These are phyloP conservation scores for Termitomyces sp. DNA, from an alignment of 768 basidiomycete species.

Conservation along the genomic window DNA sequence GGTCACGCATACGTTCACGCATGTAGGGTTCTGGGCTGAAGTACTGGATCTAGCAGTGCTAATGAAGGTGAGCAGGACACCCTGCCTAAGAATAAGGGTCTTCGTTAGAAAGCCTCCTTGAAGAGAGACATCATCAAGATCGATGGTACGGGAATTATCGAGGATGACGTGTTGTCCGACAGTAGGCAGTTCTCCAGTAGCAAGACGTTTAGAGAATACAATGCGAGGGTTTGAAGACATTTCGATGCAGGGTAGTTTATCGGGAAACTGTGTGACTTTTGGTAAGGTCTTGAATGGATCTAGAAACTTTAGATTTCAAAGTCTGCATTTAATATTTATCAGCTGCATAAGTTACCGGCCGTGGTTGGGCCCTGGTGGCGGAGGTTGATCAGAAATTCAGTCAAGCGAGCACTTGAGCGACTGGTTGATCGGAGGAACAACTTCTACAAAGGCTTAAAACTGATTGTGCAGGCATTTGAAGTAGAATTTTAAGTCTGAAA, in stretches of 20 bases:
- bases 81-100: constrained; percentile 14
- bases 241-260: neutral
- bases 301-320: too few species aligned
- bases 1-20: constrained; percentile 9
- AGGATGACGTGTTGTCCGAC: constrained; percentile 10
- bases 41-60: neutral
- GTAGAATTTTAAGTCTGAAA: too few species aligned
- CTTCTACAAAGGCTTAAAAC: too few species aligned
- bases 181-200: constrained; percentile 1
- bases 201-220: constrained; percentile 1
- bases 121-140: constrained; percentile 16
- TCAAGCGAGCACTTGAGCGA: too few species aligned
- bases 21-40: constrained; percentile 8
- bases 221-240: constrained; percentile 11
- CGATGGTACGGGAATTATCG: constrained; percentile 15
- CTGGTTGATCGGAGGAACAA: too few species aligned
- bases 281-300: too few species aligned
- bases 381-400: too few species aligned
- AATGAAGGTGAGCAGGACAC: neutral
- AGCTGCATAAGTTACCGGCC: too few species aligned
- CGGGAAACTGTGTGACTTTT: too few species aligned
- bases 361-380: too few species aligned
- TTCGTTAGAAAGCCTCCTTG: constrained; percentile 19
- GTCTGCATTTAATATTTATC: too few species aligned
- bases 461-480: too few species aligned